phyloP scores from a whole-genome alignment of 2,329 filamentous ascomycete genomes.

The Arthrocladium fulminans region DNA sequence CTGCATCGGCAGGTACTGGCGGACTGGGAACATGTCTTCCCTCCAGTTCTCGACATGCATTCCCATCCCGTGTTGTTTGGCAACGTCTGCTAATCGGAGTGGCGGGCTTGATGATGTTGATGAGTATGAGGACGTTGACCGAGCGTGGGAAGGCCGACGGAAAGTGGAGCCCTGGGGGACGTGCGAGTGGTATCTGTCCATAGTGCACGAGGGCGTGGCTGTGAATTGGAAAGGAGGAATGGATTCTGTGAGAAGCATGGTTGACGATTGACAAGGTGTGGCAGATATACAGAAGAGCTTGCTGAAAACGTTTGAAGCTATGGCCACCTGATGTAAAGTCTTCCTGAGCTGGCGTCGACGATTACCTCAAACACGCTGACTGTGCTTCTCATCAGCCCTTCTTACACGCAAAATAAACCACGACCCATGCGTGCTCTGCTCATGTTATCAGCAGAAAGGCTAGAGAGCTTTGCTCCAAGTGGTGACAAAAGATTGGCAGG shows the following conservation, averaged over 20 bases:
- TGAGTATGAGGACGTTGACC: slow-evolving; percentile 3
- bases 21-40: slow-evolving; percentile 5
- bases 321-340: too few species aligned
- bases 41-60: slow-evolving; percentile 9
- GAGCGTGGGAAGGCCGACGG: neutral
- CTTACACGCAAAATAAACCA: neutral
- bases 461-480: neutral
- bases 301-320: too few species aligned
- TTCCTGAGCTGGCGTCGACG: too few species aligned
- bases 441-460: neutral
- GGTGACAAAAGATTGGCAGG: neutral
- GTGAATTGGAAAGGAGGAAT: neutral
- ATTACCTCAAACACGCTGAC: neutral
- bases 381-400: neutral
- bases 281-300: neutral
- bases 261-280: neutral
- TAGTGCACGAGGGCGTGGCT: neutral
- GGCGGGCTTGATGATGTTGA: neutral
- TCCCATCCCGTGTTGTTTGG: slow-evolving; percentile 4
- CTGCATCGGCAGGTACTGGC: slow-evolving; percentile 7
- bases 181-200: neutral
- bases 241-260: neutral
- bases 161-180: neutral
- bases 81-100: slow-evolving; percentile 5
- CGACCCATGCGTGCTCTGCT: neutral